Base-by-base conservation (phyloP, 2,329 filamentous ascomycete genomes). In the Periconia macrospinosa region DNA sequence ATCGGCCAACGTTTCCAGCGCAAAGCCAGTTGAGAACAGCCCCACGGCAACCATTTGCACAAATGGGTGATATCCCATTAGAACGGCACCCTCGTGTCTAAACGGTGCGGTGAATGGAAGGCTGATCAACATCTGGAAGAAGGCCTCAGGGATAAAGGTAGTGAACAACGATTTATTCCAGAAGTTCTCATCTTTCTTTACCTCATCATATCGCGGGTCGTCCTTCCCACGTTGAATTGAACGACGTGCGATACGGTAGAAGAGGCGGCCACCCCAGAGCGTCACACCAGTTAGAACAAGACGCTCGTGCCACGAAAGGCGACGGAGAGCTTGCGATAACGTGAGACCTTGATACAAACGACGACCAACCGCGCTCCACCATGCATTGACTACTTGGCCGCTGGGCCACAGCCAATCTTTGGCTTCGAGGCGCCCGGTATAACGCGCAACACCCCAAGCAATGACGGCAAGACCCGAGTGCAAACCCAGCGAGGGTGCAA, bases 381-480 rank as follows among this genome's bases (percentile, higher is more conserved):
- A 86, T 7, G 82, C 83, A 63, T 84, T 86, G 52, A 76, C 67
- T 10, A 86, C 78, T 60, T 81, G 81, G 2, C 75, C 80, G 3
- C 76, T 71, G 1, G 83, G 81, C 83, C 83, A 86, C 6, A 83
- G 69, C 75, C 79, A 83, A 65, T 87, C 83, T 61, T 86, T 87
- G n/a, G 78, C 73, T 52, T 86, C 83, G 10, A 82, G 77, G n/a
- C 78, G 76, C 60, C 84, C 69, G 8, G 81, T 83, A 47, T 79
- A 76, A 20, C 81, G 75, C 1, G 80, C 80, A 30, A 78, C 73
- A 9, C 76, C 76, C 61, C 83, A 86, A 0, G 82, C 78, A 30
- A 81, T 75, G 30, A 81, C 60, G 10, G 81, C 77, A 13, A 85
- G 75, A 3, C 79, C 76, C 0, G 80, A 76, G 57, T 86, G 81